phyloP scores from a whole-genome alignment of 2,329 filamentous ascomycete species.

The Apiospora phragmitis region DNA sequence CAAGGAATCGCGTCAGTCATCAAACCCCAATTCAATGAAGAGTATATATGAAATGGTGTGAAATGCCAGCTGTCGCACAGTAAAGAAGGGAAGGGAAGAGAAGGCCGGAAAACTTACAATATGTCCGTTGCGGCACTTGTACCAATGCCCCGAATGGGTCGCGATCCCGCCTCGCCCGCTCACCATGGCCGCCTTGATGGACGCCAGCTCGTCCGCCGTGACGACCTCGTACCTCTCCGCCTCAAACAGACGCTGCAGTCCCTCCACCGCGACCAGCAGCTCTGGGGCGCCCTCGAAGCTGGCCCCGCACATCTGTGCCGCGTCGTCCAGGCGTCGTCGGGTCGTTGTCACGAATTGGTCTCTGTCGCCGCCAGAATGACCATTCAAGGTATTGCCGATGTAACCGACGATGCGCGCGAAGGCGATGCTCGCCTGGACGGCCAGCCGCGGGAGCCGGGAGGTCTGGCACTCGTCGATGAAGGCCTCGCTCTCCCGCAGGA shows the following conservation, averaged over 20 bases:
- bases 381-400: background rate
- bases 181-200: constrained; percentile 35
- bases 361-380: background rate
- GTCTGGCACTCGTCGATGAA: background rate
- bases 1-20: background rate
- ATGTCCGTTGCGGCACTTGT: constrained; percentile 57
- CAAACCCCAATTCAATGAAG: background rate
- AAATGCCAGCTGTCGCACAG: no score
- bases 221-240: constrained; percentile 52
- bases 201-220: constrained; percentile 50
- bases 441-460: background rate
- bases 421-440: background rate
- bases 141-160: constrained; percentile 56
- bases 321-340: background rate
- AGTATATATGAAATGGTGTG: background rate
- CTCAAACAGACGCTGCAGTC: constrained; percentile 50
- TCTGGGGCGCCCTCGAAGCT: constrained; percentile 48
- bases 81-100: background rate
- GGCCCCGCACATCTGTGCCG: constrained; percentile 29
- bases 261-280: constrained; percentile 44
- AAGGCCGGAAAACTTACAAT: background rate
- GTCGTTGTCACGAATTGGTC: background rate
- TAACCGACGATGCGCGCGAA: background rate
- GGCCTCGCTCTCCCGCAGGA: background rate
- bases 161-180: background rate